Evolutionary conservation across 805 yeast species (phyloP).

Genomic region (Myxozyma geophila): DNA sequence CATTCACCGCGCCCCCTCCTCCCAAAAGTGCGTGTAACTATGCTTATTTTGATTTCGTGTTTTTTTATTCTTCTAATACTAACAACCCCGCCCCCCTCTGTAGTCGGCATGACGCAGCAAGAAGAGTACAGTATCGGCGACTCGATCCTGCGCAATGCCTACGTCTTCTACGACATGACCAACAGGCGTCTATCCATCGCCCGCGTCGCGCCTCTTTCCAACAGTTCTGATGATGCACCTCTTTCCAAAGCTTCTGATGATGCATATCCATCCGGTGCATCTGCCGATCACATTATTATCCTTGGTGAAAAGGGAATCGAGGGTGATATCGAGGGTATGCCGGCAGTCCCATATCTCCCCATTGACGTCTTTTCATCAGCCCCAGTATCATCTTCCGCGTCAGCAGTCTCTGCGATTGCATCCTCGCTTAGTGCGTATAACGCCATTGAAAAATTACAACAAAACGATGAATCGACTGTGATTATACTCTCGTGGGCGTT

Average conservation of each 20-base stretch:
- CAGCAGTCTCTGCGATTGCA: neutral
- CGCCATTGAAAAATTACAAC: neutral
- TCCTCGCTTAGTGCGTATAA: neutral
- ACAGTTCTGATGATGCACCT: too few species aligned
- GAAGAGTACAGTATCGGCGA: slow-evolving; percentile 22
- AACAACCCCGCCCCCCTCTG: neutral
- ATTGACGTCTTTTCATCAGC: too few species aligned
- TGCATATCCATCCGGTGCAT: too few species aligned
- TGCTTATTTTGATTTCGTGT: neutral
- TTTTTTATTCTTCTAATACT: neutral
- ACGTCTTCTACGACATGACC: slow-evolving; percentile 18
- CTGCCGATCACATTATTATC: neutral
- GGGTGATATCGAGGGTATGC: neutral
- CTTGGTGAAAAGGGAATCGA: neutral
- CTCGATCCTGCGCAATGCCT: slow-evolving; percentile 29
- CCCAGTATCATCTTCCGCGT: too few species aligned
- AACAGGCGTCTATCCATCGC: slow-evolving; percentile 14
- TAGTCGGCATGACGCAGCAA: neutral
- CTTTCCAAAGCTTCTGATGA: neutral
- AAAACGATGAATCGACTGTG: neutral
- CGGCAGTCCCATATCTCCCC: slow-evolving; percentile 3
- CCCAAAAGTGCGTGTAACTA: neutral
- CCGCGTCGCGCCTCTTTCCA: neutral
- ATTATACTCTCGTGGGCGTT: neutral
- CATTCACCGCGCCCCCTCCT: slow-evolving; percentile 15